Percentiles rank a stretch among this genome's conserved stretches.
phyloP scores from a whole-genome alignment of 306 rosid species.

The Malus sieversii region DNA sequence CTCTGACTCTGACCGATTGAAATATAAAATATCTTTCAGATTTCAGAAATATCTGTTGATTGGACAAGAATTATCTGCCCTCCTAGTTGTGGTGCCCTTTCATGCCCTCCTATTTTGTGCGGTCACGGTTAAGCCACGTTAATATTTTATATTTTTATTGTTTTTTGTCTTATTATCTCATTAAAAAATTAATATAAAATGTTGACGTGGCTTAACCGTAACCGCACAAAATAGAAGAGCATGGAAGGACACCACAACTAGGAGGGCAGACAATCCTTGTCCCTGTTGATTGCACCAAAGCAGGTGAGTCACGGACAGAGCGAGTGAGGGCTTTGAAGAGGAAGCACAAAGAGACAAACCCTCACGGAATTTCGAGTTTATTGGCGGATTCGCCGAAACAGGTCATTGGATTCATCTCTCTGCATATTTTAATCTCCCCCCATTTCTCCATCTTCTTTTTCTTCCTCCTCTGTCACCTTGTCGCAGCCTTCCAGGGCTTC shows the following conservation, averaged over 20 bases:
- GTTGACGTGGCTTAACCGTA: too few relatives aligned
- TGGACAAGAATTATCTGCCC: too few relatives aligned
- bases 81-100: too few relatives aligned
- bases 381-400: constrained; percentile 2
- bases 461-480: not conserved
- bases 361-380: not conserved
- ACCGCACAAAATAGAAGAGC: too few relatives aligned
- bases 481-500: not conserved
- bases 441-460: not conserved
- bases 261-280: too few relatives aligned
- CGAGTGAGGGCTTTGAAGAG: not conserved
- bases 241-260: too few relatives aligned
- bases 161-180: too few relatives aligned
- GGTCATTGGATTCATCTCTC: constrained; percentile 5
- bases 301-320: not conserved
- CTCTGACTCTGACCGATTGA: not conserved
- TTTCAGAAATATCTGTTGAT: not conserved
- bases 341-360: not conserved
- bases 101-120: too few relatives aligned
- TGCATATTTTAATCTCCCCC: not conserved
- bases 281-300: not conserved
- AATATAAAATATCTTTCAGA: not conserved
- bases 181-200: too few relatives aligned
- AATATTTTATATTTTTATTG: too few relatives aligned
- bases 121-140: too few relatives aligned